phyloP scores from a whole-genome alignment of 768 basidiomycete species.

The Lepiota subincarnata region DNA sequence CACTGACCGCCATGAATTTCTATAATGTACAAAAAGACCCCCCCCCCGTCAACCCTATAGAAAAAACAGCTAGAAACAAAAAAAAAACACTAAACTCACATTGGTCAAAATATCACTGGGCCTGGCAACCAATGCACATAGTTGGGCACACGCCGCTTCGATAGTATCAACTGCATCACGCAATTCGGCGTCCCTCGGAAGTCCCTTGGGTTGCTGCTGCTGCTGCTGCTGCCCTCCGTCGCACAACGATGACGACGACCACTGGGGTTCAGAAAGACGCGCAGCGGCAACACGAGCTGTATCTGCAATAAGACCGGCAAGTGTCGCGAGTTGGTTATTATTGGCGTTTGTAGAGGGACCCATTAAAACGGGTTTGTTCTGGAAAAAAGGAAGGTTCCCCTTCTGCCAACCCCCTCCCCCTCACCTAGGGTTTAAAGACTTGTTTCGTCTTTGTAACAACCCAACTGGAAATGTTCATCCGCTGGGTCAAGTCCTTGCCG shows the following conservation, averaged over 20 bases:
- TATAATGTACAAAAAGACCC: background rate
- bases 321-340: conserved; percentile 10
- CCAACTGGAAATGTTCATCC: too few species aligned
- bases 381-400: background rate
- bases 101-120: conserved; percentile 23
- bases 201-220: too few species aligned
- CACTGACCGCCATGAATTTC: conserved; percentile 5
- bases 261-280: conserved; percentile 25
- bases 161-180: conserved; percentile 20
- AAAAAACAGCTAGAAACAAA: too few species aligned
- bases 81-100: conserved; percentile 14
- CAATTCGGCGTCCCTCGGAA: conserved; percentile 7
- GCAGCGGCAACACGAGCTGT: conserved; percentile 20
- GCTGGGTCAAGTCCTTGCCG: too few species aligned
- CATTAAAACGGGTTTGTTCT: background rate
- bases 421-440: too few species aligned
- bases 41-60: too few species aligned
- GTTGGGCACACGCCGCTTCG: conserved; percentile 27
- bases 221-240: too few species aligned
- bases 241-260: too few species aligned
- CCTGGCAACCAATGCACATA: conserved; percentile 19
- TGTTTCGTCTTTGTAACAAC: too few species aligned
- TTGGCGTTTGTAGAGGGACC: background rate
- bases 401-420: too few species aligned
- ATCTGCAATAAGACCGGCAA: conserved; percentile 18